Conservation (phyloP, 805 yeast genomes). For the Zygoascus ofunaensis region DNA sequence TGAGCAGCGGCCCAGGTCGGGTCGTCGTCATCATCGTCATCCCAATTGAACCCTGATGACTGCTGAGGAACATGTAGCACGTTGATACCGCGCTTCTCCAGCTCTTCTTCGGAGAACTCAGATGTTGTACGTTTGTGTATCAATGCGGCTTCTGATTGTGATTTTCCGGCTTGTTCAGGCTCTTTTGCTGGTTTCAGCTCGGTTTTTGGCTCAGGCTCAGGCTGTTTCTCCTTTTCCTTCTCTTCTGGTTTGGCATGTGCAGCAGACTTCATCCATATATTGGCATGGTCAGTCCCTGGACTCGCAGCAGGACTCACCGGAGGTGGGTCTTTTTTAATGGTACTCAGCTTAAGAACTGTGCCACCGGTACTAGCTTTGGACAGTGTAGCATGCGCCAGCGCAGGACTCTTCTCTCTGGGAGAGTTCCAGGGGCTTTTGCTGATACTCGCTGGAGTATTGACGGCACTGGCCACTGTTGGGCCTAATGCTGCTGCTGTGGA, state of each 20-base stretch:
- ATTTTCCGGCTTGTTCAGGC: neutral
- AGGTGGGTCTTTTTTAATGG: constrained; percentile 15
- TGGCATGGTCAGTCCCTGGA: constrained; percentile 15
- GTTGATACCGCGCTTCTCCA: constrained; percentile 28
- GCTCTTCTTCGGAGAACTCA: constrained; percentile 27
- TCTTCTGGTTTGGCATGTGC: constrained; percentile 3
- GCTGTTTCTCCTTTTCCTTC: neutral
- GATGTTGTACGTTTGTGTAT: constrained; percentile 5
- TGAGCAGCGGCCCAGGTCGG: constrained; percentile 2
- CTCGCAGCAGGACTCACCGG: constrained; percentile 11
- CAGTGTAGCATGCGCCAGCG: constrained; percentile 6
- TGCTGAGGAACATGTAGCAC: neutral
- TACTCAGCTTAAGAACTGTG: constrained; percentile 18
- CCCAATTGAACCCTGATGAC: constrained; percentile 27
- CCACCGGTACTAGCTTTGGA: constrained; percentile 21
- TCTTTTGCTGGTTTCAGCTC: neutral
- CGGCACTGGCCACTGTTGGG: too few species aligned
- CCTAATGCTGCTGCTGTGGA: too few species aligned
- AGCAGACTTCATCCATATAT: constrained; percentile 17
- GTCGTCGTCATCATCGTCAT: constrained; percentile 31
- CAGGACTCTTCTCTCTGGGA: constrained; percentile 10
- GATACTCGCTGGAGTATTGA: constrained; percentile 8
- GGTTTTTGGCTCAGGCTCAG: constrained; percentile 1
- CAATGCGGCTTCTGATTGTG: too few species aligned
- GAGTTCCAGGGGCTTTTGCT: neutral